A percentile compares a stretch with the other conserved stretches of the same genome.
phyloP scores from a whole-genome alignment of 805 yeast species.

The Wickerhamomyces pijperi region DNA sequence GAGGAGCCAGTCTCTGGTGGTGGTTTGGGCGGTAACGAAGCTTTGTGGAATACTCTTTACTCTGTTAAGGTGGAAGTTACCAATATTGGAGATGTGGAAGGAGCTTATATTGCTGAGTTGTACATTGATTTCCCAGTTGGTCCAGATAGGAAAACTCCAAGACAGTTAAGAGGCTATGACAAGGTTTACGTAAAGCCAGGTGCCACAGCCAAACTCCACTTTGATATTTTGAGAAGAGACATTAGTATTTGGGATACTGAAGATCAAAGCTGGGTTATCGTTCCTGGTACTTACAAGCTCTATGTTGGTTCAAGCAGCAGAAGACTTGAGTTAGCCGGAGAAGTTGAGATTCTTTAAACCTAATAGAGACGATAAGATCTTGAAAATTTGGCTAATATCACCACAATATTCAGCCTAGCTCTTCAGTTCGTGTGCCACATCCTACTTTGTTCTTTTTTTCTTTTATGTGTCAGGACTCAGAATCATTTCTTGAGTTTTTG shows the following conservation, averaged over 20 bases:
- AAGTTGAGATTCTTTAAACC: conserved; percentile 16
- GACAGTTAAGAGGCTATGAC: conserved; percentile 45
- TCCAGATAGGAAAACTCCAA: conserved; percentile 37
- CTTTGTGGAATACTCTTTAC: conserved; percentile 38
- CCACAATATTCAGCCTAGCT: no score
- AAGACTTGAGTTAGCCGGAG: conserved; percentile 33
- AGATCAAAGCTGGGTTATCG: conserved; percentile 47
- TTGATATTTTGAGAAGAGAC: conserved; percentile 40
- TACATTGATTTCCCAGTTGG: not conserved
- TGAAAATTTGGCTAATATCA: not conserved
- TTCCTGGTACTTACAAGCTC: conserved; percentile 41
- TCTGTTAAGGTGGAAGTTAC: conserved; percentile 6
- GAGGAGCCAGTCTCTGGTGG: conserved; percentile 29
- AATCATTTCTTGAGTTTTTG: no score
- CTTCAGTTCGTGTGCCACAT: no score
- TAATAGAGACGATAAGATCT: conserved; percentile 8
- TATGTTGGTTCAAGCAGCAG: conserved; percentile 40
- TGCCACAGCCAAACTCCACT: conserved; percentile 24
- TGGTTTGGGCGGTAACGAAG: conserved; percentile 49
- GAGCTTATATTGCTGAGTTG: conserved; percentile 4
- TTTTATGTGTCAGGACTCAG: no score
- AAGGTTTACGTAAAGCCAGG: conserved; percentile 37
- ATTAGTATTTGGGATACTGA: conserved; percentile 45
- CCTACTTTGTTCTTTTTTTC: no score
- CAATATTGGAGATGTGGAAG: conserved; percentile 3